Conservation (phyloP, 169 alveolate genomes). For the Toxoplasma gondii region DNA sequence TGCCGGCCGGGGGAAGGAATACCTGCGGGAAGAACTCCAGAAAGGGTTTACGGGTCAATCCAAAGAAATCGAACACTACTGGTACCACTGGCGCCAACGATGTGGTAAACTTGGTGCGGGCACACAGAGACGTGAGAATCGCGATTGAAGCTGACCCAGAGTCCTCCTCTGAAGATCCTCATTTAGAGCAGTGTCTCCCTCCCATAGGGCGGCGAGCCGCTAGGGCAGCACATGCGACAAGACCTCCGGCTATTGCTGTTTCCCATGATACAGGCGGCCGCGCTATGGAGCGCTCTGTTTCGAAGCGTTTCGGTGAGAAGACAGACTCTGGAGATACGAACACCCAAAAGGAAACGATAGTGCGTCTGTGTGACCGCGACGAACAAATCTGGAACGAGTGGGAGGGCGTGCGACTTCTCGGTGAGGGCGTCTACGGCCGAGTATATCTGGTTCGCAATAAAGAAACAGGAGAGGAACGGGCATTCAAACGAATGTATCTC, state of each 20-base stretch:
- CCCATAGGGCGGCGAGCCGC: not conserved
- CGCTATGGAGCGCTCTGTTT: not conserved
- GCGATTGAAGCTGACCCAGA: not conserved
- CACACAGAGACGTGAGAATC: not conserved
- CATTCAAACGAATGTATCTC: slow-evolving; percentile 61
- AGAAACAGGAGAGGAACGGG: slow-evolving; percentile 51
- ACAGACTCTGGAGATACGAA: not conserved
- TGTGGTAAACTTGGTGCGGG: not conserved
- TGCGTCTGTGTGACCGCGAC: slow-evolving; percentile 36
- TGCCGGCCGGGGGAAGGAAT: too few relatives aligned
- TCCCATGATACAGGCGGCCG: not conserved
- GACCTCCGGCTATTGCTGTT: not conserved
- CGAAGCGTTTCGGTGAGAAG: not conserved
- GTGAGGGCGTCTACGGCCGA: slow-evolving; percentile 68
- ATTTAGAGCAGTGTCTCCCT: not conserved
- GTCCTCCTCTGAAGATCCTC: not conserved
- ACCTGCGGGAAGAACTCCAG: too few relatives aligned
- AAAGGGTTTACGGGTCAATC: too few relatives aligned
- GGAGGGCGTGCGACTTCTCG: slow-evolving; percentile 51
- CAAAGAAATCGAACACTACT: not conserved
- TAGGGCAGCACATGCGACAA: not conserved
- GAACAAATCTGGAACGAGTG: slow-evolving; percentile 61
- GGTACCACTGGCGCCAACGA: not conserved
- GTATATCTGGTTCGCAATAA: slow-evolving; percentile 45
- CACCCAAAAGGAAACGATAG: not conserved